These are phyloP conservation scores for Linderina pennispora DNA, from an alignment of 192 early-diverging fungal genomes.

Conservation along the genomic window DNA sequence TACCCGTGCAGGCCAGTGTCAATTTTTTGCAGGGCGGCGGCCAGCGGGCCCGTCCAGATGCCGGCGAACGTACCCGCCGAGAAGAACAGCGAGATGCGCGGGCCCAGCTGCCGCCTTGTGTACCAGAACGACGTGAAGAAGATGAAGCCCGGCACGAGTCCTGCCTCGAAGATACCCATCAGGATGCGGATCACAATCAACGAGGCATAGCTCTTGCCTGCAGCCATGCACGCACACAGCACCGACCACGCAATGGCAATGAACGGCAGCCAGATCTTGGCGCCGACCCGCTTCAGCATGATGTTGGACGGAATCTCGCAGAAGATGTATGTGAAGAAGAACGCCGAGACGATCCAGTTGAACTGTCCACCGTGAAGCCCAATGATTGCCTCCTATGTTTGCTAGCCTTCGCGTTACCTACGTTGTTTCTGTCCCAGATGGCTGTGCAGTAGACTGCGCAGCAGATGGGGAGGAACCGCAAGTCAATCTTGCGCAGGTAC, in stretches of 20 bases:
- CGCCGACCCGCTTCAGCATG: constrained; percentile 33
- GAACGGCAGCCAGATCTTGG: constrained; percentile 42
- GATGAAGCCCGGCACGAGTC: constrained; percentile 69
- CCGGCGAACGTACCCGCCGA: constrained; percentile 42
- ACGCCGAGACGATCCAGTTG: constrained; percentile 51
- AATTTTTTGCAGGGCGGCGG: constrained; percentile 26
- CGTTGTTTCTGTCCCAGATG: constrained; percentile 42
- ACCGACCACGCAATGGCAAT: constrained; percentile 41
- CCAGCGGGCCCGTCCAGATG: constrained; percentile 43
- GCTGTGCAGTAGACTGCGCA: constrained; percentile 4
- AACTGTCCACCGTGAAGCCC: constrained; percentile 37
- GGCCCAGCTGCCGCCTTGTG: constrained; percentile 35
- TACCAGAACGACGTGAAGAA: constrained; percentile 53
- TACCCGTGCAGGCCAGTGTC: constrained; percentile 19
- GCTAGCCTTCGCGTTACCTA: constrained; percentile 44
- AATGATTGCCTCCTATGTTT: constrained; percentile 32
- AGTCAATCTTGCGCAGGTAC: constrained; percentile 49
- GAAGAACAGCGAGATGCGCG: constrained; percentile 45
- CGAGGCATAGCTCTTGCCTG: constrained; percentile 50
- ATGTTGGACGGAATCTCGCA: constrained; percentile 62
- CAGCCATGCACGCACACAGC: constrained; percentile 51
- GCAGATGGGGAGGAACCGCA: constrained; percentile 45
- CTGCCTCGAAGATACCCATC: constrained; percentile 50
- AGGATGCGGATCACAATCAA: constrained; percentile 39
- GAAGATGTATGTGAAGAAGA: constrained; percentile 61